A percentile compares a stretch with the other conserved stretches of the same genome.
These are phyloP conservation scores for Termitomyces sp. DNA, from an alignment of 1,284 basidiomycete species.

Conservation along the genomic window DNA sequence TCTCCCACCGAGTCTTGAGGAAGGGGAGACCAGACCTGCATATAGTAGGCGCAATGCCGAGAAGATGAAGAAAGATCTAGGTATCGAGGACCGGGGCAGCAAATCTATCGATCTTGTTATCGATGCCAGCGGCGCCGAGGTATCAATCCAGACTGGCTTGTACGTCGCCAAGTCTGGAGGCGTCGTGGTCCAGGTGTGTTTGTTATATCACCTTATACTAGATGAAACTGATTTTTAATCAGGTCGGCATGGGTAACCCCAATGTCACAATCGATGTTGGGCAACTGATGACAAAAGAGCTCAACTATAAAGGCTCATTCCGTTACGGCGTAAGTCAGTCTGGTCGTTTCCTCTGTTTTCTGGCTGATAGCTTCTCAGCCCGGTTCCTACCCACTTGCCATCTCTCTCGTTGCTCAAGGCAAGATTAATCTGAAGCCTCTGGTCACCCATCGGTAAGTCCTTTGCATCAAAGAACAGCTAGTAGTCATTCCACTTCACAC, in stretches of 20 bases:
- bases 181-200: slow-evolving; percentile 59
- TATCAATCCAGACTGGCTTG: slow-evolving; percentile 81
- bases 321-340: slow-evolving; percentile 65
- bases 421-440: slow-evolving; percentile 85
- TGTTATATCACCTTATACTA: background rate
- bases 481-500: slow-evolving; percentile 8
- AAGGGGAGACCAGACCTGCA: slow-evolving; percentile 61
- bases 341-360: background rate
- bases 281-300: slow-evolving; percentile 66
- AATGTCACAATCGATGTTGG: slow-evolving; percentile 62
- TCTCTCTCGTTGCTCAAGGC: slow-evolving; percentile 74
- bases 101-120: slow-evolving; percentile 67
- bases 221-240: background rate
- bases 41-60: slow-evolving; percentile 70
- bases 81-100: slow-evolving; percentile 54
- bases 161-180: slow-evolving; percentile 71
- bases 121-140: slow-evolving; percentile 88
- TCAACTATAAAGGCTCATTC: slow-evolving; percentile 83
- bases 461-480: background rate
- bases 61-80: slow-evolving; percentile 51
- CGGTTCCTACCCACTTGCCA: slow-evolving; percentile 82
- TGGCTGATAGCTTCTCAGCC: slow-evolving; percentile 38
- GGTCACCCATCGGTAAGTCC: slow-evolving; percentile 77
- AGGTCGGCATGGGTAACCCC: slow-evolving; percentile 75
- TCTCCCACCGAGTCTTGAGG: slow-evolving; percentile 41